These are phyloP conservation scores for Neurospora pannonica DNA, from an alignment of 495 filamentous ascomycete species.

Conservation along the genomic window DNA sequence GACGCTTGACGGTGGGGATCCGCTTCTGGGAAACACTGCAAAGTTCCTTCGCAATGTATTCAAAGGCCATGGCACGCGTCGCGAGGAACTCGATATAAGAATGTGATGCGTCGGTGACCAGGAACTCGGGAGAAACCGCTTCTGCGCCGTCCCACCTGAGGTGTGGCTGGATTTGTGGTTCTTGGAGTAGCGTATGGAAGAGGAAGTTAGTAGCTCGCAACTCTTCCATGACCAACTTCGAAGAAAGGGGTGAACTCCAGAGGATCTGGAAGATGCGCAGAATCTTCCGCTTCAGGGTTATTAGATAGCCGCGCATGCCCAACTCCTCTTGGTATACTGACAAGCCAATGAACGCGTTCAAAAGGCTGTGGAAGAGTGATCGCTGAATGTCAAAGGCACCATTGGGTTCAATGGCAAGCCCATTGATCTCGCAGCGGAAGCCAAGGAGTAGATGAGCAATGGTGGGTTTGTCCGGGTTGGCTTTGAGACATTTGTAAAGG, in stretches of 20 bases:
- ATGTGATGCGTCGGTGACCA: conserved; percentile 48
- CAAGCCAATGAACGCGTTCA: conserved; percentile 54
- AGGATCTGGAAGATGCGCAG: conserved; percentile 69
- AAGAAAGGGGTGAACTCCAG: conserved; percentile 78
- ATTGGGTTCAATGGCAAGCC: conserved; percentile 52
- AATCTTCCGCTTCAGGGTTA: conserved; percentile 61
- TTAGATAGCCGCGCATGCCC: conserved; percentile 58
- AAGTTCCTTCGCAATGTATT: conserved; percentile 78
- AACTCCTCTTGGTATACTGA: conserved; percentile 50
- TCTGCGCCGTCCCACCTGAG: conserved; percentile 60
- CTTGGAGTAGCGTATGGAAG: conserved; percentile 54
- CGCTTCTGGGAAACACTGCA: conserved; percentile 60
- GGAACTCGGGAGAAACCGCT: conserved; percentile 46
- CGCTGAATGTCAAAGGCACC: conserved; percentile 54
- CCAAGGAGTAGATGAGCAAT: conserved; percentile 88
- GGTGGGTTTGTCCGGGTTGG: conserved; percentile 60
- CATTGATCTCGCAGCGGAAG: conserved; percentile 60
- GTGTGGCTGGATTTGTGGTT: conserved; percentile 52
- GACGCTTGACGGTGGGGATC: conserved; percentile 63
- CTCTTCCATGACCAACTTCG: conserved; percentile 60
- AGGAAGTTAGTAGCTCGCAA: conserved; percentile 68
- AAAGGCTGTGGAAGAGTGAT: conserved; percentile 76
- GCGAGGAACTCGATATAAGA: conserved; percentile 66
- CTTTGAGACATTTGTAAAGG: conserved; percentile 64
- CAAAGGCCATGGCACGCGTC: conserved; percentile 62